A percentile compares a stretch with the other conserved stretches of the same genome.
phyloP scores from a whole-genome alignment of 352 stramenopile species.

The Pythium guiyangense region DNA sequence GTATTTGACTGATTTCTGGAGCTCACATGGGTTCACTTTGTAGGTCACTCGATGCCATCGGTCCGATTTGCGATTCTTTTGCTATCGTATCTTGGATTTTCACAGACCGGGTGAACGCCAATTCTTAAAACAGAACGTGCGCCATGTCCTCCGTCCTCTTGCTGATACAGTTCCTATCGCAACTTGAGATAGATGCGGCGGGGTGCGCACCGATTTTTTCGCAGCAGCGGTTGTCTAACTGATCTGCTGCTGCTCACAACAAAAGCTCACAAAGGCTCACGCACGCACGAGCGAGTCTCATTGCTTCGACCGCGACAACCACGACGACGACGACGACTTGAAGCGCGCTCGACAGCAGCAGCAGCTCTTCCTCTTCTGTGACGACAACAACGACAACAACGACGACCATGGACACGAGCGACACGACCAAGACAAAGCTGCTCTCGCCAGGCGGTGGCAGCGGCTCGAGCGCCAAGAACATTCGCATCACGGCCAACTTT shows the following conservation, averaged over 20 bases:
- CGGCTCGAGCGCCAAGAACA: conserved; percentile 8
- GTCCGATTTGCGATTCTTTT: neutral
- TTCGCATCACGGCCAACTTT: conserved; percentile 56
- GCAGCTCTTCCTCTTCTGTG: no score
- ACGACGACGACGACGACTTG: no score
- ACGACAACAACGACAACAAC: neutral
- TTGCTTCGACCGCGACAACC: no score
- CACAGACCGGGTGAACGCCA: neutral
- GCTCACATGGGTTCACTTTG: neutral
- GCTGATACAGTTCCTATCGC: neutral
- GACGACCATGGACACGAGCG: conserved; percentile 3
- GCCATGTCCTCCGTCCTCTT: conserved; percentile 1
- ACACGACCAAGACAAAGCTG: conserved; percentile 10
- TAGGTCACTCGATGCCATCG: neutral
- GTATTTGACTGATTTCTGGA: neutral
- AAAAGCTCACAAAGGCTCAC: no score
- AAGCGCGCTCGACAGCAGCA: no score
- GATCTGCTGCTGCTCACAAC: no score
- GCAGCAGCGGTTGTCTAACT: neutral
- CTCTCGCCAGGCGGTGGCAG: conserved; percentile 7
- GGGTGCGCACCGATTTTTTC: neutral
- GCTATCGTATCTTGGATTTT: neutral
- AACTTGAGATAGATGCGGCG: neutral
- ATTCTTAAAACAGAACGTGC: no score
- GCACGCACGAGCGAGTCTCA: no score